A percentile compares a stretch with the other conserved stretches of the same genome.
Conservation (phyloP, 352 stramenopile species). For the Phytophthora fragariae region DNA sequence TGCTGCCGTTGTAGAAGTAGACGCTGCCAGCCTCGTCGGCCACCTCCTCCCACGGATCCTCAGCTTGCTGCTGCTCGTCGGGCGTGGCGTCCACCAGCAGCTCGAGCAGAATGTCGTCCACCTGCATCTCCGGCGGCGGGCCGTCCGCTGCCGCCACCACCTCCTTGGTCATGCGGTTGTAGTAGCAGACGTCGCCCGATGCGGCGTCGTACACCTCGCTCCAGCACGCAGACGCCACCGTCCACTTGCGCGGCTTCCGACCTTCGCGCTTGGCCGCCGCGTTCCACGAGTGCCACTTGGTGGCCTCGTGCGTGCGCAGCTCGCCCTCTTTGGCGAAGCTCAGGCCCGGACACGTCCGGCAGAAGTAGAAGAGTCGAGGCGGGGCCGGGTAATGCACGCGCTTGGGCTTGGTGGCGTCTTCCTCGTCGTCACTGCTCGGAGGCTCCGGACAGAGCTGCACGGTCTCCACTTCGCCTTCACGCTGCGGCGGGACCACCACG, state of each 20-base stretch:
- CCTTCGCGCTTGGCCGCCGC: constrained; percentile 47
- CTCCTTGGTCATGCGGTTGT: constrained; percentile 76
- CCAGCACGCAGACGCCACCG: constrained; percentile 72
- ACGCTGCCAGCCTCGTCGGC: constrained; percentile 71
- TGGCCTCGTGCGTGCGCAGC: constrained; percentile 67
- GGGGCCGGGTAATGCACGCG: constrained; percentile 41
- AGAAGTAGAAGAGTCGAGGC: constrained; percentile 62
- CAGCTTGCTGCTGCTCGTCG: not conserved
- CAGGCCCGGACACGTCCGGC: constrained; percentile 68
- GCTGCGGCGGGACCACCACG: constrained; percentile 52
- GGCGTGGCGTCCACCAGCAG: constrained; percentile 47
- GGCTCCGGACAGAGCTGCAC: constrained; percentile 63
- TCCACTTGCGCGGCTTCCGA: constrained; percentile 55
- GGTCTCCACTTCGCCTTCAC: constrained; percentile 64
- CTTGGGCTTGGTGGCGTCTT: constrained; percentile 25
- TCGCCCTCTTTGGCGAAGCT: constrained; percentile 72
- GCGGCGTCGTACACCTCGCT: constrained; percentile 74
- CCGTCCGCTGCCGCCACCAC: constrained; percentile 57
- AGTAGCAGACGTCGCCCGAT: constrained; percentile 70
- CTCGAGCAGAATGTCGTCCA: constrained; percentile 74
- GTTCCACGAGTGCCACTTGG: constrained; percentile 89
- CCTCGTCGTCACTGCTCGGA: constrained; percentile 43
- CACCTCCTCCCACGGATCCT: constrained; percentile 73
- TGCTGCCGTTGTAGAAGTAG: constrained; percentile 76
- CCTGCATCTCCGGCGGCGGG: constrained; percentile 71